A percentile compares a stretch with the other conserved stretches of the same genome.
phyloP scores from a whole-genome alignment of 1,139 yeast species.

The Candida albicans region DNA sequence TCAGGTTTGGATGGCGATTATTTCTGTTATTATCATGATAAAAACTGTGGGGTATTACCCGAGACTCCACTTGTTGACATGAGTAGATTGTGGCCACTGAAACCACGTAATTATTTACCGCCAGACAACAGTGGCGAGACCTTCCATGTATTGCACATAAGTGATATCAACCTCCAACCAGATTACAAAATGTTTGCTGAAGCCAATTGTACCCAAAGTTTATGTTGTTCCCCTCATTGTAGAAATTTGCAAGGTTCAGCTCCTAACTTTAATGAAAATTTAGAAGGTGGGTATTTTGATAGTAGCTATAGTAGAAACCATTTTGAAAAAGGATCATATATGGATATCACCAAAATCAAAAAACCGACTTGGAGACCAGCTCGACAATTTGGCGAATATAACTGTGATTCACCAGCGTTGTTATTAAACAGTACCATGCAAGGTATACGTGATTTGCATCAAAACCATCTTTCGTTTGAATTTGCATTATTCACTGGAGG shows the following conservation, averaged over 20 bases:
- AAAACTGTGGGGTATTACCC: slow-evolving; percentile 44
- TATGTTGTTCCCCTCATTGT: slow-evolving; percentile 26
- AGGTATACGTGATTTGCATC: slow-evolving; percentile 23
- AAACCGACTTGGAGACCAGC: slow-evolving; percentile 27
- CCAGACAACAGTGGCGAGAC: slow-evolving; percentile 20
- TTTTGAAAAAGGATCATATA: slow-evolving; percentile 24
- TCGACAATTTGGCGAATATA: slow-evolving; percentile 32
- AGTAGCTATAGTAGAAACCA: slow-evolving; percentile 24
- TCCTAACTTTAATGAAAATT: slow-evolving; percentile 13
- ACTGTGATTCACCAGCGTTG: slow-evolving; percentile 30
- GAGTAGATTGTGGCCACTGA: slow-evolving; percentile 40
- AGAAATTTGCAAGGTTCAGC: slow-evolving; percentile 17
- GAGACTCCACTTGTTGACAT: slow-evolving; percentile 41
- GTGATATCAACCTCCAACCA: slow-evolving; percentile 27
- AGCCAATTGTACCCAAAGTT: slow-evolving; percentile 31
- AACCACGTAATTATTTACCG: slow-evolving; percentile 29
- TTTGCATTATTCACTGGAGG: slow-evolving; percentile 35
- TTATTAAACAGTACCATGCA: slow-evolving; percentile 30
- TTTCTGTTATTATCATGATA: slow-evolving; percentile 51
- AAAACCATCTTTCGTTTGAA: slow-evolving; percentile 27
- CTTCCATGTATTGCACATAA: slow-evolving; percentile 30
- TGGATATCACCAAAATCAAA: slow-evolving; percentile 18
- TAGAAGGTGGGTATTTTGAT: slow-evolving; percentile 23
- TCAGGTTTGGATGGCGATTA: slow-evolving; percentile 51
- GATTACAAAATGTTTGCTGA: slow-evolving; percentile 27